A percentile compares a stretch with the other conserved stretches of the same genome.
phyloP scores from a whole-genome alignment of 23 red algal species.

The Cyanidium caldarium region DNA sequence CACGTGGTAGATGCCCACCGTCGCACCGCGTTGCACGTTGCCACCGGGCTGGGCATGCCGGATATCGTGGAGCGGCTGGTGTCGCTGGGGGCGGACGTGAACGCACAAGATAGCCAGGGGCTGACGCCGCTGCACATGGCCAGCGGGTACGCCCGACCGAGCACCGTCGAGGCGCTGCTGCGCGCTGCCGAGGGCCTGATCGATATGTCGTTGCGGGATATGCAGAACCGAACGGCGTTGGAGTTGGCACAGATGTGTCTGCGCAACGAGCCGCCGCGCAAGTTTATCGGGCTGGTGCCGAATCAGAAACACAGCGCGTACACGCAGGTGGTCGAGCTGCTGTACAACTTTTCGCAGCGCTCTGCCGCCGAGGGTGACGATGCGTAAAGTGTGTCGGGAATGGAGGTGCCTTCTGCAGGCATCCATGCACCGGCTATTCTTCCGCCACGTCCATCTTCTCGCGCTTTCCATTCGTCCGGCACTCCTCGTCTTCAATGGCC shows the following conservation, averaged over 20 bases:
- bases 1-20: slow-evolving; percentile 37
- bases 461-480: no score
- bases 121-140: slow-evolving; percentile 95
- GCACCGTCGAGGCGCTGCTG: slow-evolving; percentile 36
- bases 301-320: neutral
- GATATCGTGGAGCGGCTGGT: slow-evolving; percentile 26
- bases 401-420: no score
- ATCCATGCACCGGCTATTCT: no score
- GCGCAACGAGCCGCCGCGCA: neutral
- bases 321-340: neutral
- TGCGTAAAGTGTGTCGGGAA: no score
- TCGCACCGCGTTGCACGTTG: slow-evolving; percentile 70
- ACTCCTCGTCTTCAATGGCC: no score
- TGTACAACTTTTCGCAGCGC: no score
- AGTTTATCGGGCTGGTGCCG: neutral
- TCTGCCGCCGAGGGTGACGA: no score
- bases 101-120: slow-evolving; percentile 56
- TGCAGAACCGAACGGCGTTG: neutral
- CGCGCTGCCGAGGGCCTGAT: neutral
- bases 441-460: no score
- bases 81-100: slow-evolving; percentile 33
- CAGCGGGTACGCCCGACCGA: slow-evolving; percentile 58
- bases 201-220: neutral
- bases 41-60: slow-evolving; percentile 55
- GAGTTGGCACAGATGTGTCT: neutral